Conservation (phyloP, 2,329 filamentous ascomycete species). For the Hypoxylon sp. region DNA sequence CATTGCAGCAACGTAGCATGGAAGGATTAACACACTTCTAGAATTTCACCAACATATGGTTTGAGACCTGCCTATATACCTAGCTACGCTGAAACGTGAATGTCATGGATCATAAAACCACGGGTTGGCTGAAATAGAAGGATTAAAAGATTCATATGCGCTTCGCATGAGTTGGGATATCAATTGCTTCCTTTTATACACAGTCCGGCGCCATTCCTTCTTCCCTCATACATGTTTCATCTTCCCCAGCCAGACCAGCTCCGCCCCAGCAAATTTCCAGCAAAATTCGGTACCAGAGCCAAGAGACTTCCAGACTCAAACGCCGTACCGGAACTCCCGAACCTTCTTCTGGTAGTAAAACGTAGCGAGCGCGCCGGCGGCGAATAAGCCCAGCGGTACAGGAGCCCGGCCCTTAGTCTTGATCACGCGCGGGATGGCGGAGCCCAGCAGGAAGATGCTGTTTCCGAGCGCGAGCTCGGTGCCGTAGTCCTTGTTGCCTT, state of each 20-base stretch:
- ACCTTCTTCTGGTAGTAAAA: conserved; percentile 61
- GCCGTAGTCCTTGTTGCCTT: conserved; percentile 60
- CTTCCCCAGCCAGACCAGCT: neutral
- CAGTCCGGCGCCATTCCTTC: neutral
- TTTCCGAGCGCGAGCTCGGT: conserved; percentile 60
- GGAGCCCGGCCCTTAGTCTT: conserved; percentile 58
- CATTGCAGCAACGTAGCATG: neutral
- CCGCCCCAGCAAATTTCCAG: neutral
- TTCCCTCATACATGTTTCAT: neutral
- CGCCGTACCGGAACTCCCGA: conserved; percentile 59
- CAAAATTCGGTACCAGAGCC: neutral
- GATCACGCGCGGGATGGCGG: conserved; percentile 57
- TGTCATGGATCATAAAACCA: neutral
- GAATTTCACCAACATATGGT: neutral
- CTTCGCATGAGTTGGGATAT: conserved; percentile 27
- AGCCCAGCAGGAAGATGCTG: conserved; percentile 57
- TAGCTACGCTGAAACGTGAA: neutral
- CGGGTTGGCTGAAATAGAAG: neutral
- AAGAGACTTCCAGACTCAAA: conserved; percentile 43
- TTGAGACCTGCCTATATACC: neutral
- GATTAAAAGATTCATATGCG: neutral
- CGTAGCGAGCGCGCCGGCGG: conserved; percentile 56
- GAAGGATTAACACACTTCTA: neutral
- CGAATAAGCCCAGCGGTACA: conserved; percentile 55
- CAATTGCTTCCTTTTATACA: conserved; percentile 21